phyloP scores from a whole-genome alignment of 768 basidiomycete species.

The Pisolithus microcarpus region DNA sequence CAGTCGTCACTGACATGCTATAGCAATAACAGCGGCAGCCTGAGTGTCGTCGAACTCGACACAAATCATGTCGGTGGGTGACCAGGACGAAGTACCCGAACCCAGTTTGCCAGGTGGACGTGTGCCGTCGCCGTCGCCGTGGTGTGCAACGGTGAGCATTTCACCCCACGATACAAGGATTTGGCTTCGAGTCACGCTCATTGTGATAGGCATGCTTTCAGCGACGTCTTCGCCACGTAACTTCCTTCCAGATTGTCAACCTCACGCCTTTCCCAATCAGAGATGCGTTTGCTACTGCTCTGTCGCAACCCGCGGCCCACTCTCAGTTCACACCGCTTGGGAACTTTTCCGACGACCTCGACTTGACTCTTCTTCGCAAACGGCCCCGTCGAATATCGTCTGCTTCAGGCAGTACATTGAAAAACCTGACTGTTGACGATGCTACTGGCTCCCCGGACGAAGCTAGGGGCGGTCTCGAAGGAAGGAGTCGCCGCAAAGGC shows the following conservation, averaged over 20 bases:
- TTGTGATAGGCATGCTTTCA: slow-evolving; percentile 27
- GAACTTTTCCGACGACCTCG: slow-evolving; percentile 63
- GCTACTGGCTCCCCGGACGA: slow-evolving; percentile 22
- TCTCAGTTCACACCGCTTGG: slow-evolving; percentile 53
- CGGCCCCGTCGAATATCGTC: slow-evolving; percentile 56
- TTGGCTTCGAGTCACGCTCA: neutral
- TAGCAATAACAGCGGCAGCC: too few species aligned
- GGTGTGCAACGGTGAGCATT: slow-evolving; percentile 11
- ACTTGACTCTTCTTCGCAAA: slow-evolving; percentile 50
- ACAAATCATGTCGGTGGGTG: slow-evolving; percentile 17
- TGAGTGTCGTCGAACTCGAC: neutral
- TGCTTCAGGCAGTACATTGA: slow-evolving; percentile 46
- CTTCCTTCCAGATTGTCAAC: slow-evolving; percentile 68
- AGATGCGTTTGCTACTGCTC: slow-evolving; percentile 64
- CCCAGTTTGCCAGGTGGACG: slow-evolving; percentile 7
- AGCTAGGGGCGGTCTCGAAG: slow-evolving; percentile 21
- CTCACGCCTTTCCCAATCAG: slow-evolving; percentile 79
- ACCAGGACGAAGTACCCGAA: slow-evolving; percentile 11
- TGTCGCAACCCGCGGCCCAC: slow-evolving; percentile 58
- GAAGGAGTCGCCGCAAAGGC: slow-evolving; percentile 37
- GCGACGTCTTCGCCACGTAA: slow-evolving; percentile 70
- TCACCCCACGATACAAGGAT: neutral
- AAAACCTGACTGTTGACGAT: slow-evolving; percentile 42
- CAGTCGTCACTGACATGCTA: too few species aligned
- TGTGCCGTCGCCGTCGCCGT: slow-evolving; percentile 9